Evolutionary conservation across 2,329 filamentous ascomycete genomes (phyloP).

Genomic region (Sclerotinia spermophila): DNA sequence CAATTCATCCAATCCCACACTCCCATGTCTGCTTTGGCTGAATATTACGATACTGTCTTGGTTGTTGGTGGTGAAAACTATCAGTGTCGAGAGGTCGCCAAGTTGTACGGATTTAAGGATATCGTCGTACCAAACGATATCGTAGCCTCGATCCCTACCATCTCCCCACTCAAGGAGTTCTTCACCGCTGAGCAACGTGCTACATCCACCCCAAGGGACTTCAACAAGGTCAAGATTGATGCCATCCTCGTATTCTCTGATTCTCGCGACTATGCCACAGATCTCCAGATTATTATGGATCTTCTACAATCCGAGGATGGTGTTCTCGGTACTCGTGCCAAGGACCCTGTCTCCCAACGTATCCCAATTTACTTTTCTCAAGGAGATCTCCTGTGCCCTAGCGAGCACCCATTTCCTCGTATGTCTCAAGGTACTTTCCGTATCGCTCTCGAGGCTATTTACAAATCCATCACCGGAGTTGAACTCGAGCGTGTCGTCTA

Average conservation of each 20-base stretch:
- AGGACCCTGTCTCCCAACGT: conserved; percentile 60
- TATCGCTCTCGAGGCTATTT: conserved; percentile 70
- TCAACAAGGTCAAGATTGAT: conserved; percentile 67
- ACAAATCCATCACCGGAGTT: conserved; percentile 64
- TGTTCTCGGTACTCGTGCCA: conserved; percentile 59
- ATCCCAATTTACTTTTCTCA: conserved; percentile 74
- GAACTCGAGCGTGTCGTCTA: conserved; percentile 74
- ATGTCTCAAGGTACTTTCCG: conserved; percentile 75
- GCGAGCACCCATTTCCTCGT: conserved; percentile 61
- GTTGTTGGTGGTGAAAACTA: conserved; percentile 74
- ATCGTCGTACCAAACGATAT: conserved; percentile 72
- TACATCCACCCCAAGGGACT: conserved; percentile 58
- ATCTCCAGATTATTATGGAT: conserved; percentile 75
- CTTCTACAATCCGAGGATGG: conserved; percentile 66
- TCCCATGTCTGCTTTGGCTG: conserved; percentile 65
- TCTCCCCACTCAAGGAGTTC: conserved; percentile 62
- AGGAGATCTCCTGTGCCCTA: conserved; percentile 62
- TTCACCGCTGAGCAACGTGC: conserved; percentile 66
- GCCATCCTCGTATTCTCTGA: conserved; percentile 74
- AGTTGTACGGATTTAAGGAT: conserved; percentile 71
- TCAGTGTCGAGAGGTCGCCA: conserved; percentile 68
- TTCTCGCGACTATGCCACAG: conserved; percentile 69
- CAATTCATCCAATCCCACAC: conserved; percentile 78
- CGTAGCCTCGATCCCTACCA: conserved; percentile 63
- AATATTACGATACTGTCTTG: conserved; percentile 70